These are phyloP conservation scores for Diversispora eburnea DNA, from an alignment of 192 early-diverging fungal species.

Conservation along the genomic window DNA sequence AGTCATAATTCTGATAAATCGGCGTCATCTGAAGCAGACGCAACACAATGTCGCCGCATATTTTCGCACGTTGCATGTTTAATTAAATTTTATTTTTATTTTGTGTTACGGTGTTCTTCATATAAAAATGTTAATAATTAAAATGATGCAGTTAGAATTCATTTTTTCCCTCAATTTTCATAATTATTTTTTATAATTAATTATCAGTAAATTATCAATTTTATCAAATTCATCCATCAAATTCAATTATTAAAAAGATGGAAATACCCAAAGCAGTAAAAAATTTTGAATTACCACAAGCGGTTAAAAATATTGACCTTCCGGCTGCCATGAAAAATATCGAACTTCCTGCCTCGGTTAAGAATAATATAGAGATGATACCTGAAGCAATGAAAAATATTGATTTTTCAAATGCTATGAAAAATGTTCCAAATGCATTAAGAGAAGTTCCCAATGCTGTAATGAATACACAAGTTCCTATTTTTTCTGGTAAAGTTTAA, in stretches of 20 bases:
- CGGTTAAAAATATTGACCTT: conserved; percentile 20
- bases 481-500: background rate
- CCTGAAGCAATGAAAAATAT: conserved; percentile 23
- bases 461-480: conserved; percentile 19
- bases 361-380: conserved; percentile 2
- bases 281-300: conserved; percentile 23
- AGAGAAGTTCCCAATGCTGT: conserved; percentile 6
- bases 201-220: too few species aligned
- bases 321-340: conserved; percentile 17
- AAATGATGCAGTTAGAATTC: too few species aligned
- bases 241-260: background rate
- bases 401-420: conserved; percentile 21
- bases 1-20: too few species aligned
- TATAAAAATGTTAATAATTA: too few species aligned
- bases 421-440: conserved; percentile 22
- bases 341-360: conserved; percentile 7
- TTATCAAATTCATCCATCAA: too few species aligned
- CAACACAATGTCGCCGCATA: too few species aligned
- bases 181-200: too few species aligned
- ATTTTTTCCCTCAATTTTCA: too few species aligned
- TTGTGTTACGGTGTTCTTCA: too few species aligned
- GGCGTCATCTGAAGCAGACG: too few species aligned
- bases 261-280: conserved; percentile 23
- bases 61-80: too few species aligned
- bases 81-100: too few species aligned